Evolutionary conservation across 2,329 filamentous ascomycete genomes (phyloP), one percentile per base, ranked within the genome.

Genomic region (Juglanconis juglandina): DNA sequence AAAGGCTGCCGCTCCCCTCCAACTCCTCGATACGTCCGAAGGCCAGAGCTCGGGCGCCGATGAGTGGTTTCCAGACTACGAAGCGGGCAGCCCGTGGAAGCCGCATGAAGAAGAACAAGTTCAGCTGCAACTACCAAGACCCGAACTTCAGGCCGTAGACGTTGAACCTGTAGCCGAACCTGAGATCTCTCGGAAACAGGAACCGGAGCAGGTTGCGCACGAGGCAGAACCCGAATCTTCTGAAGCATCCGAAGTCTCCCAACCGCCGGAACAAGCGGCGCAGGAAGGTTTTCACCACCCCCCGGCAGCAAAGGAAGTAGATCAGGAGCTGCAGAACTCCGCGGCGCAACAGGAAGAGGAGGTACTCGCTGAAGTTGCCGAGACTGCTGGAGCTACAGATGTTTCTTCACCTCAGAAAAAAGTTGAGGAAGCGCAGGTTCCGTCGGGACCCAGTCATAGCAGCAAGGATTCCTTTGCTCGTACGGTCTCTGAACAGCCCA

Each of bases 391-490:
- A 52, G 11, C 46, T 11, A 2, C 13, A n/a, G 55, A 7, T 11
- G 17, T 35, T 10, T 30, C n/a, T 24, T 59, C 44, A 14, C 8
- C 9, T 57, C 47, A 50, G 35, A 17, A 44, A 50, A 34, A 57
- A 11, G 13, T 24, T 17, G 58, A 63, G 56, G 56, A 63, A 35
- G 41, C 41, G 13, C 56, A 62, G 9, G 41, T 53, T 37, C 41
- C 59, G 11, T 73, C 74, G 24, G 67, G 72, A 17, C 75, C 78
- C 33, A 84, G 85, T 64, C 85, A 87, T 68, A 71, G 79, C 9
- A 88, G 84, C 70, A 85, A 80, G 52, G 79, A 82, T 69, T 88
- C 86, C 0, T 88, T 88, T 71, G 79, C 85, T 10, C 81, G 86
- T 41, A 88, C 86, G 2, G 84, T 87, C 11, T 82, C 85, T 10